Evolutionary conservation across 192 early-diverging fungal species (phyloP).

Genomic region (Coemansia sp.): DNA sequence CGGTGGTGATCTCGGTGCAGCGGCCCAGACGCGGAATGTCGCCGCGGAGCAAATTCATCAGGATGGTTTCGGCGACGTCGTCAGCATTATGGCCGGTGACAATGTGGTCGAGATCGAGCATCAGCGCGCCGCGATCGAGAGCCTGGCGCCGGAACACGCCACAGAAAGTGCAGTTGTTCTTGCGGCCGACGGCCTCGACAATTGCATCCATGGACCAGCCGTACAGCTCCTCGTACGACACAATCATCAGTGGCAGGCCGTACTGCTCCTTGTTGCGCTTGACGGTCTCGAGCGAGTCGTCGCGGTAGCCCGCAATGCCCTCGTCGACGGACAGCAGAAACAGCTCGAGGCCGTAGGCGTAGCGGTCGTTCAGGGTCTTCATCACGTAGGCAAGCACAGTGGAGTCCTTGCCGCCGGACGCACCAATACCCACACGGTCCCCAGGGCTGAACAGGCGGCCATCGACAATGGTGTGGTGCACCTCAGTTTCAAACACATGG

Average conservation of each 20-base stretch:
- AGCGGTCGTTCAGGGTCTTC: slow-evolving; percentile 88
- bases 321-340: slow-evolving; percentile 95
- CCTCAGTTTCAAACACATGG: slow-evolving; percentile 87
- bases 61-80: slow-evolving; percentile 96
- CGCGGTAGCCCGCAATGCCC: slow-evolving; percentile 96
- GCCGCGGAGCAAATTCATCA: slow-evolving; percentile 98
- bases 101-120: slow-evolving; percentile 92
- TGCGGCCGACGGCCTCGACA: slow-evolving; percentile 88
- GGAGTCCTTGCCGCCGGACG: slow-evolving; percentile 94
- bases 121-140: slow-evolving; percentile 87
- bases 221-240: slow-evolving; percentile 94
- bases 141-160: slow-evolving; percentile 98
- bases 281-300: slow-evolving; percentile 97
- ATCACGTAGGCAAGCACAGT: slow-evolving; percentile 96
- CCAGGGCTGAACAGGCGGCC: slow-evolving; percentile 80
- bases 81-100: slow-evolving; percentile 99
- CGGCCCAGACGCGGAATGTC: slow-evolving; percentile 87
- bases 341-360: slow-evolving; percentile 89
- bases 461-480: slow-evolving; percentile 87
- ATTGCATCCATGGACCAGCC: slow-evolving; percentile 99
- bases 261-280: slow-evolving; percentile 96
- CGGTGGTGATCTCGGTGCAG: slow-evolving; percentile 90
- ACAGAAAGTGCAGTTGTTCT: slow-evolving; percentile 99
- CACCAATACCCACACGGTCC: slow-evolving; percentile 92
- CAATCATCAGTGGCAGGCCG: slow-evolving; percentile 85